A percentile compares a stretch with the other conserved stretches of the same genome.
These are phyloP conservation scores for Fagopyrum esculentum DNA, from an alignment of 148 eudicot genomes.

Conservation along the genomic window DNA sequence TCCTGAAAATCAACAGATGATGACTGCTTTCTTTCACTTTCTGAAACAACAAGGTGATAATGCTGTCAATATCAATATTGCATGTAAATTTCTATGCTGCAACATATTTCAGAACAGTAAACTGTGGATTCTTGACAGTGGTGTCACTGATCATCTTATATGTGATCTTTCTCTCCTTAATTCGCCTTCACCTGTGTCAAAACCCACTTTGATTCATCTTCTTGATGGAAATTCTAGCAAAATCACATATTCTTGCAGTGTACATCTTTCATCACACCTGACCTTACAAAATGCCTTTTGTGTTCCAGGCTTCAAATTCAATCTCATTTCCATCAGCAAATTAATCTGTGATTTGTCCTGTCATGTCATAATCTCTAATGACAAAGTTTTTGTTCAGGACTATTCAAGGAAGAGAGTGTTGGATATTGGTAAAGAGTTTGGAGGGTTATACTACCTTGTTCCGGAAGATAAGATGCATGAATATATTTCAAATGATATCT, in stretches of 20 bases:
- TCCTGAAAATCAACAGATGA: background rate
- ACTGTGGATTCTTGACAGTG: too few relatives aligned
- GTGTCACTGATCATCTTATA: too few relatives aligned
- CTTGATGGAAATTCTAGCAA: too few relatives aligned
- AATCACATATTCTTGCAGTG: too few relatives aligned
- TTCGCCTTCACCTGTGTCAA: too few relatives aligned
- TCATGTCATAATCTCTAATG: background rate
- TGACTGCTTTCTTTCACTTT: background rate
- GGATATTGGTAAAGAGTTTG: background rate
- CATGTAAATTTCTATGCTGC: background rate
- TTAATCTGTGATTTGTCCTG: background rate
- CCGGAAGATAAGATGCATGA: background rate
- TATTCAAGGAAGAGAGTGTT: background rate
- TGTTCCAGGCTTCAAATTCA: background rate
- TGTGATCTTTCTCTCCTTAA: too few relatives aligned
- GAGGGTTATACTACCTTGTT: background rate
- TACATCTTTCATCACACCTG: too few relatives aligned
- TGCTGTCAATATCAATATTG: background rate
- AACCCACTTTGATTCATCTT: too few relatives aligned
- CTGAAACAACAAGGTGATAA: background rate
- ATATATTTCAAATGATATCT: background rate
- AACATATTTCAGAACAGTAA: background rate
- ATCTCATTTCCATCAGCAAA: background rate
- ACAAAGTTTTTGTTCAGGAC: background rate
- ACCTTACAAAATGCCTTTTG: background rate